Evolutionary conservation across 768 basidiomycete genomes (phyloP).

Genomic region (Lenzites betulinus): DNA sequence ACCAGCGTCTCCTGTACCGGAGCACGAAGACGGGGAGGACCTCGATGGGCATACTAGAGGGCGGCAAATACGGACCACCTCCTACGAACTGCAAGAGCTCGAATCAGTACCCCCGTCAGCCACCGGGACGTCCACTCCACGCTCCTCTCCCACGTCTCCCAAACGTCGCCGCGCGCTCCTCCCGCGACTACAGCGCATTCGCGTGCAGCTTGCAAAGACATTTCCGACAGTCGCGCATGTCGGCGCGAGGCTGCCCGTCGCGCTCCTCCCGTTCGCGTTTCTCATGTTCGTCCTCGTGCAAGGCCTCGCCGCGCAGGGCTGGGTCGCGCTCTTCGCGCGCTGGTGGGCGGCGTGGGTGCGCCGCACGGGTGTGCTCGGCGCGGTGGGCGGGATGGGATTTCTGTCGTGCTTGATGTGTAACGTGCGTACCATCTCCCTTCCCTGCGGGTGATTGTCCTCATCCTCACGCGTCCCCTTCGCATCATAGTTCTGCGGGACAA

Average conservation of each 20-base stretch:
- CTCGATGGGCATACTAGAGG: too few relatives aligned
- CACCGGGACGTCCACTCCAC: neutral
- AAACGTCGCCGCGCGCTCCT: conserved; percentile 9
- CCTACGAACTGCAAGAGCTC: conserved; percentile 9
- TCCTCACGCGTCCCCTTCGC: too few relatives aligned
- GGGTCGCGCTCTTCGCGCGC: conserved; percentile 80
- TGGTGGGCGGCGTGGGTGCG: conserved; percentile 59
- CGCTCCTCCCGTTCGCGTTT: conserved; percentile 89
- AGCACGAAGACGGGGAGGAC: too few relatives aligned
- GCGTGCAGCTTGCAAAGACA: conserved; percentile 28
- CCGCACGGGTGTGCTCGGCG: conserved; percentile 38
- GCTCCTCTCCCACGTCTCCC: neutral
- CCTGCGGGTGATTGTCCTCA: too few relatives aligned
- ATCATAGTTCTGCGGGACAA: conserved; percentile 70
- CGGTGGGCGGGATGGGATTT: conserved; percentile 57
- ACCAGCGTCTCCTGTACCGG: neutral
- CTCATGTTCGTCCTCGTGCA: conserved; percentile 95
- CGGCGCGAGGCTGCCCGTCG: conserved; percentile 71
- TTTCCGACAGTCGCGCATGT: conserved; percentile 77
- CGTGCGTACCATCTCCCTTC: conserved; percentile 32
- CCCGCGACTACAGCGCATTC: conserved; percentile 10
- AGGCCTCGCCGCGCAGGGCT: conserved; percentile 76
- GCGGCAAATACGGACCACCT: neutral
- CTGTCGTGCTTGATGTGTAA: conserved; percentile 78
- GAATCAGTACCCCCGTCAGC: neutral